Evolutionary conservation across 106 monocot species (phyloP).

Genomic region (Apostasia shenzhenica): DNA sequence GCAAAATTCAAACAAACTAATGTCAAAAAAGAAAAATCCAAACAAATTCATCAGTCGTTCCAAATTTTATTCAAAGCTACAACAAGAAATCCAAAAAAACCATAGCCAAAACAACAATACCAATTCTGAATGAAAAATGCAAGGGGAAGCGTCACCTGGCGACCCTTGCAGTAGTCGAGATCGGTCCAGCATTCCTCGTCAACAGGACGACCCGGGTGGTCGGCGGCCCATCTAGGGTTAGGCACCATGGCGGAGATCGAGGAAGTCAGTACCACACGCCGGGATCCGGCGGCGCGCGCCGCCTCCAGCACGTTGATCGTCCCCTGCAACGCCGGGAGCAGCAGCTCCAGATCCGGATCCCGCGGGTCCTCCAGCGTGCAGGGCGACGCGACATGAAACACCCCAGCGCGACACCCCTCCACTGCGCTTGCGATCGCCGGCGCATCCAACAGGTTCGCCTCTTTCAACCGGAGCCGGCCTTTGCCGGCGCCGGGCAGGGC

Average conservation of each 20-base stretch:
- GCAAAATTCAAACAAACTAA: too few species aligned
- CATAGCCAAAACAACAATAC: neutral
- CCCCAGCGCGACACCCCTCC: slow-evolving; percentile 27
- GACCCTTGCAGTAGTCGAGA: slow-evolving; percentile 44
- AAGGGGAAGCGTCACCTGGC: slow-evolving; percentile 7
- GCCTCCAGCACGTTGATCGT: slow-evolving; percentile 70
- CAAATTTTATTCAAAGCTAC: neutral
- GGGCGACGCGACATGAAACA: slow-evolving; percentile 56
- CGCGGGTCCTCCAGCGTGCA: slow-evolving; percentile 35
- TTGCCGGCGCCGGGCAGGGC: slow-evolving; percentile 20
- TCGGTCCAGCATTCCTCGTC: slow-evolving; percentile 70
- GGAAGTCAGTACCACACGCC: slow-evolving; percentile 56
- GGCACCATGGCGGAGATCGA: slow-evolving; percentile 68
- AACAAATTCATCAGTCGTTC: too few species aligned
- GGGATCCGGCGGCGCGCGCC: slow-evolving; percentile 25
- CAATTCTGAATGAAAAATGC: neutral
- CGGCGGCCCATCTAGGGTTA: slow-evolving; percentile 39
- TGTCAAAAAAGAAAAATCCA: too few species aligned
- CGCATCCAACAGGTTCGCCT: slow-evolving; percentile 34
- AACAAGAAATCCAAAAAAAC: neutral
- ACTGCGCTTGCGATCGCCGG: slow-evolving; percentile 22
- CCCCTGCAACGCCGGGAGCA: slow-evolving; percentile 56
- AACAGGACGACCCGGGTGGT: slow-evolving; percentile 18
- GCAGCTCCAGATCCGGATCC: slow-evolving; percentile 38
- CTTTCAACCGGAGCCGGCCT: slow-evolving; percentile 14